Base-by-base conservation (phyloP, 2,329 filamentous ascomycete species). In the Arthrinium puccinioides region DNA sequence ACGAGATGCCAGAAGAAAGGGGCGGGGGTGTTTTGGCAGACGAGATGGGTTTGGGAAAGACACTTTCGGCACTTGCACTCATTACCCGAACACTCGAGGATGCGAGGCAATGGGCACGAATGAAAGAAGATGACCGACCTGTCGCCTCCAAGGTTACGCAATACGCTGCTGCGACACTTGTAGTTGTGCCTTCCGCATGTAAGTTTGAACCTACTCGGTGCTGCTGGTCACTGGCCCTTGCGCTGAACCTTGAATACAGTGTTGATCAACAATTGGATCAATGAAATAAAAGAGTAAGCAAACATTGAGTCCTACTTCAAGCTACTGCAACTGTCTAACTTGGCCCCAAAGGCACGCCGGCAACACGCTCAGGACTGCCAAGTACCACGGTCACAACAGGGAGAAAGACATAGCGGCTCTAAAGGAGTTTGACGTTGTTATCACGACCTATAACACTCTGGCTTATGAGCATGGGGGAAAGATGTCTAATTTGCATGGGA, bases 111-210 rank as follows among this genome's bases (percentile, higher is more conserved):
- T 9, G 11, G 30, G 16, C 13, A 21, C 20, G 19, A 32, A 9
- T 9, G 11, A 21, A 13, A 8, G 16, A 5, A 4, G 3, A 14
- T 7, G 10, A 10, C 10, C 18, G n/a, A 7, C 4, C 11, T n/a
- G 9, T n/a, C n/a, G 21, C 10, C 3, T 2, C 30, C 10, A 20
- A 14, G 21, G 11, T 32, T 9, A 9, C 9, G n/a, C 4, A 8
- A 3, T n/a, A 15, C 7, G 5, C 13, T 5, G 21, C 5, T 6
- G 30, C 30, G 14, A 32, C 30, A 14, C 19, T 32, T 3, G 18
- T 32, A 10, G 30, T 32, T 21, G 27, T 38, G 6, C 36, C 36
- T 14, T 38, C 36, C 10, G 36, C 18, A 18, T 24, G 36, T 38
- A 33, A n/a, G 29, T 16, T 15, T 2, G 16, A 21, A 21, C 9